A percentile compares a stretch with the other conserved stretches of the same genome.
Evolutionary conservation across 345 rosid species (phyloP).

Genomic region (Hibiscus tridactylites): DNA sequence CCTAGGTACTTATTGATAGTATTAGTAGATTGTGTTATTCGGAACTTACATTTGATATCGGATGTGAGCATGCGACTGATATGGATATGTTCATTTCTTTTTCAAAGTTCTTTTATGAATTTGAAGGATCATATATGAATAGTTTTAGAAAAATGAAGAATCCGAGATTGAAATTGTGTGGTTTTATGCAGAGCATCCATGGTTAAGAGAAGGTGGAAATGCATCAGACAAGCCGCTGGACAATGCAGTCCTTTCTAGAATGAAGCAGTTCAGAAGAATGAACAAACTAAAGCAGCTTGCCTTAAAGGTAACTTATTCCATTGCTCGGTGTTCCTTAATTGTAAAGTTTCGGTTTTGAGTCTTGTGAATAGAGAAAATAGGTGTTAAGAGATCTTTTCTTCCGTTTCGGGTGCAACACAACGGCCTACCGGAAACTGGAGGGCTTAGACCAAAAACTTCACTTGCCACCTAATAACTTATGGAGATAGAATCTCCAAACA

Average conservation of each 20-base stretch:
- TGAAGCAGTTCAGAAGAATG: conserved; percentile 96
- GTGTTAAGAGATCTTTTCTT: not conserved
- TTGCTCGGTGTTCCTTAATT: not conserved
- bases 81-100: not conserved
- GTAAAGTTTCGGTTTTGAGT: not conserved
- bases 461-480: not conserved
- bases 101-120: too few species aligned
- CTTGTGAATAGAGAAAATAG: not conserved
- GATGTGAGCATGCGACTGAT: not conserved
- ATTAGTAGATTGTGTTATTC: not conserved
- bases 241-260: conserved; percentile 78
- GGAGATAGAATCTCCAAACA: not conserved
- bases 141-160: not conserved
- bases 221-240: conserved; percentile 92
- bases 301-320: conserved; percentile 38
- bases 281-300: conserved; percentile 93
- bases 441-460: not conserved
- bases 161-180: not conserved
- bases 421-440: not conserved
- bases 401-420: not conserved
- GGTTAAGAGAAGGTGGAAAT: conserved; percentile 65
- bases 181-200: conserved; percentile 48
- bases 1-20: conserved; percentile 38
- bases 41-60: not conserved
- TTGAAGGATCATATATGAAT: not conserved